Evolutionary conservation across 768 basidiomycete species (phyloP), one percentile per base, ranked within the genome.

Genomic region (Russula olivacea): DNA sequence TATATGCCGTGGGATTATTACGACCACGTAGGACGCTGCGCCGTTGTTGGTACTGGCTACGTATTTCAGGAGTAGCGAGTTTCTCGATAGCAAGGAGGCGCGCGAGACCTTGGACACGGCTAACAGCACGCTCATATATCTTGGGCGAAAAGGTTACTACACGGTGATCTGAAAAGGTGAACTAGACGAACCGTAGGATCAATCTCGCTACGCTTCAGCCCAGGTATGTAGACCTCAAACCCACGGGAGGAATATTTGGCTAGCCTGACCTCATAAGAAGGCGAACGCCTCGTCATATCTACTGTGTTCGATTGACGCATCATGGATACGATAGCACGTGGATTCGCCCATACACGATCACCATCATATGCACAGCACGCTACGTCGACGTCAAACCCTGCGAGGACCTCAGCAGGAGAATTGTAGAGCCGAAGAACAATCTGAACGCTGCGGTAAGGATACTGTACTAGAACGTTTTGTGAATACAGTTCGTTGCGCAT

Each of bases 291-390:
- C 6, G 82, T 81, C 74, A 83, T 78, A 68, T 85, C 84, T 56
- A 84, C 78, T 0, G 81, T 83, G 70, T 85, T 85, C 73, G 78
- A 78, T 69, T 87, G 84, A n/a, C 82, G 81, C 80, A 87, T 86
- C 79, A 81, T 79, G 32, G 84, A 80, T 12, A 82, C 72, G 56
- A 86, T 77, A 14, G 82, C 79, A 10, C 85, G 78, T 4, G 85
- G 85, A 65, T 81, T 84, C 5, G 81, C 83, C 76, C 79, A 82
- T 14, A 86, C 80, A n/a, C 78, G 81, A 55, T 74, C 63, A 61
- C 81, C 81, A 65, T 82, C 78, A 57, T 76, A 86, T 1, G 80
- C 79, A 57, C 80, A 83, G 72, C 83, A 85, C 5, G 84, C 82
- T 0, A 81, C 82, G 63, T 87, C 85, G 49, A 87, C 79, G 66